phyloP scores from a whole-genome alignment of 306 rosid species.

The Oxytropis ochrocephala region DNA sequence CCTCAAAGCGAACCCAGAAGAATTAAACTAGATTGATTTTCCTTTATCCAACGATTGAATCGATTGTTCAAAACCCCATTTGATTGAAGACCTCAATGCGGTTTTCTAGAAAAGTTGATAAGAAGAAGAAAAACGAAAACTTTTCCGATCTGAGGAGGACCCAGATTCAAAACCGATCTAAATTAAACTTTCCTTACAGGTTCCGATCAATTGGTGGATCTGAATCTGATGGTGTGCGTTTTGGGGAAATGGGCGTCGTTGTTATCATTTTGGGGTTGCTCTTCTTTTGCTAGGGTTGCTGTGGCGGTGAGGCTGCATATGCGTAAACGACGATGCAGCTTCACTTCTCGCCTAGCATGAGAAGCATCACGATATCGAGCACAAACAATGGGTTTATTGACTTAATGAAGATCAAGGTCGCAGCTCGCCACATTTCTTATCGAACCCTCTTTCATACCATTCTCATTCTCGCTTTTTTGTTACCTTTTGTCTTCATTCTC shows the following conservation, averaged over 20 bases:
- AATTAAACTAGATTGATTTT: not conserved
- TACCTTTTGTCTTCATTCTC: conserved; percentile 97
- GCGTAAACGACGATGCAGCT: conserved; percentile 99
- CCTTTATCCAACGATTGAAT: conserved; percentile 1
- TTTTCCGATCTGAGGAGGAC: conserved; percentile 32
- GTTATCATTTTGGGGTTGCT: conserved; percentile 23
- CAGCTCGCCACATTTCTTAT: conserved; percentile 99
- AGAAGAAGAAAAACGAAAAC: not conserved
- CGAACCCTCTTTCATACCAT: conserved; percentile 98
- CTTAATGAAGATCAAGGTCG: conserved; percentile 99
- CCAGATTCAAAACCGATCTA: conserved; percentile 31
- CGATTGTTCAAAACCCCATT: not conserved
- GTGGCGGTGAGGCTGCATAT: conserved; percentile 68
- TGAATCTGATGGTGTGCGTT: conserved; percentile 69
- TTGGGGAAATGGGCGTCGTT: conserved; percentile 36
- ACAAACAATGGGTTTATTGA: conserved; percentile 97
- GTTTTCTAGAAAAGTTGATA: conserved; percentile 37
- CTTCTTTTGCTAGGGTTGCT: conserved; percentile 30
- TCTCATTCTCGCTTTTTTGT: conserved; percentile 86
- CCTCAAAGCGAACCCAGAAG: conserved; percentile 6
- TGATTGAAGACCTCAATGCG: conserved; percentile 45
- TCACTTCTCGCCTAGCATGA: conserved; percentile 99
- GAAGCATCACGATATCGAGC: conserved; percentile 99
- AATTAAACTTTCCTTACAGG: not conserved
- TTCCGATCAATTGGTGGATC: conserved; percentile 18